phyloP scores from a whole-genome alignment of 225 moss, liverwort and hornwort species.

The Pseudisothecium myosuroides region DNA sequence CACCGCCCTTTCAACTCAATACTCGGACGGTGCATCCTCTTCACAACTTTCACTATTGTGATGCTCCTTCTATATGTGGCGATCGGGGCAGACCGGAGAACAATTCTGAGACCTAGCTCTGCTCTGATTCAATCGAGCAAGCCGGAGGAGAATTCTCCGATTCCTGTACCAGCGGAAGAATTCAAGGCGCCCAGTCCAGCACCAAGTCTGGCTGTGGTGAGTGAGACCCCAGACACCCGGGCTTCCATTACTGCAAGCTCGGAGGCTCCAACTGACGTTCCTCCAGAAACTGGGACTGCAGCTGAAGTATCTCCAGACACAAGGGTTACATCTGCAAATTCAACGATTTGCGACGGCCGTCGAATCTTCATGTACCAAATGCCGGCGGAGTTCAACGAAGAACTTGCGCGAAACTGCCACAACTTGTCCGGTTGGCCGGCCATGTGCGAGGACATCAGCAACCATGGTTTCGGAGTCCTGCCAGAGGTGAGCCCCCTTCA shows the following conservation, averaged over 20 bases:
- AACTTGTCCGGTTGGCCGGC: not conserved
- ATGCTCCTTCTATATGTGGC: not conserved
- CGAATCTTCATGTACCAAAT: constrained; percentile 53
- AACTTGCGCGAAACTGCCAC: constrained; percentile 30
- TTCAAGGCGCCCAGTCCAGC: not conserved
- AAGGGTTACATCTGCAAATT: not conserved
- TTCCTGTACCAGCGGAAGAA: not conserved
- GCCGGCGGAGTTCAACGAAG: constrained; percentile 47
- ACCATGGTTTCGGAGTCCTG: constrained; percentile 45
- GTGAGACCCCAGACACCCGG: not conserved
- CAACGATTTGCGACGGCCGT: constrained; percentile 17
- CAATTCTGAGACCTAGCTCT: not conserved
- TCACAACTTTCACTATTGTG: not conserved
- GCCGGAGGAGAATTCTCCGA: not conserved
- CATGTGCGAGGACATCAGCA: constrained; percentile 46
- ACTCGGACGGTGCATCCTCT: not conserved
- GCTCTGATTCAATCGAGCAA: not conserved
- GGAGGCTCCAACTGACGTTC: not conserved
- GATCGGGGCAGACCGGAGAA: not conserved
- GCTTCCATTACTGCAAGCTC: not conserved
- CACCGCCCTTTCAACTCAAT: constrained; percentile 4
- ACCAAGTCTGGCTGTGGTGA: not conserved
- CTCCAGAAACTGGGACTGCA: not conserved
- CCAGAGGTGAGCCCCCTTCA: constrained; percentile 16
- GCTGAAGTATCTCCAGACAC: not conserved